These are phyloP conservation scores for Corrigiola litoralis DNA, from an alignment of 179 eudicot genomes.

Conservation along the genomic window DNA sequence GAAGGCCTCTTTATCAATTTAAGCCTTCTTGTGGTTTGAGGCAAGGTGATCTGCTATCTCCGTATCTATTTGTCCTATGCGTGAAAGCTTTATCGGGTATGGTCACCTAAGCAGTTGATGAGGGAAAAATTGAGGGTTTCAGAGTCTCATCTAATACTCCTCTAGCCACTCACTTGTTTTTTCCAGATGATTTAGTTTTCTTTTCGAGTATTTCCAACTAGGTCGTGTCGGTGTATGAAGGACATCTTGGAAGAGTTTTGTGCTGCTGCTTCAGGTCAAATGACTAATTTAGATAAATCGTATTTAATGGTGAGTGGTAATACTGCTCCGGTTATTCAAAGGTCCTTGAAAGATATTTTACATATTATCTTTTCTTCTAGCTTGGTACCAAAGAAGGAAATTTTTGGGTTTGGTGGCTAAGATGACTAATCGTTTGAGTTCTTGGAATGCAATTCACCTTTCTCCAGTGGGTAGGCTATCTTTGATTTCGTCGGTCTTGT, in stretches of 20 bases:
- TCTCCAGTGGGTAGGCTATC: background rate
- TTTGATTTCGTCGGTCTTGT: background rate
- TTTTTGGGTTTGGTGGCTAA: background rate
- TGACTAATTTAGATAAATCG: background rate
- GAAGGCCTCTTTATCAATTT: background rate
- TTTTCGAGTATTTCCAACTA: background rate
- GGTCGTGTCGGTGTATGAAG: background rate
- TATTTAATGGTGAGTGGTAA: too few species aligned
- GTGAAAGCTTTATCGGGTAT: background rate
- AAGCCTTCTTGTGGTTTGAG: background rate
- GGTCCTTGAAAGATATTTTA: too few species aligned
- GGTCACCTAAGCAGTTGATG: background rate
- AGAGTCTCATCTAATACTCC: background rate
- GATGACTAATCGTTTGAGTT: background rate
- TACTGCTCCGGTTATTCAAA: too few species aligned
- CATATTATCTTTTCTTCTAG: background rate
- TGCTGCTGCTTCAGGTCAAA: background rate
- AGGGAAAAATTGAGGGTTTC: background rate
- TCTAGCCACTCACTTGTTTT: background rate
- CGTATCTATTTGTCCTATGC: background rate
- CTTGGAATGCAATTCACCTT: background rate
- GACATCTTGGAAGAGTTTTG: background rate
- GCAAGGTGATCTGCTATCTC: background rate
- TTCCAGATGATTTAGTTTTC: background rate
- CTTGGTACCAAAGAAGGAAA: background rate